Evolutionary conservation across 1,139 yeast species (phyloP).

Genomic region (Geotrichum citri-aurantii): DNA sequence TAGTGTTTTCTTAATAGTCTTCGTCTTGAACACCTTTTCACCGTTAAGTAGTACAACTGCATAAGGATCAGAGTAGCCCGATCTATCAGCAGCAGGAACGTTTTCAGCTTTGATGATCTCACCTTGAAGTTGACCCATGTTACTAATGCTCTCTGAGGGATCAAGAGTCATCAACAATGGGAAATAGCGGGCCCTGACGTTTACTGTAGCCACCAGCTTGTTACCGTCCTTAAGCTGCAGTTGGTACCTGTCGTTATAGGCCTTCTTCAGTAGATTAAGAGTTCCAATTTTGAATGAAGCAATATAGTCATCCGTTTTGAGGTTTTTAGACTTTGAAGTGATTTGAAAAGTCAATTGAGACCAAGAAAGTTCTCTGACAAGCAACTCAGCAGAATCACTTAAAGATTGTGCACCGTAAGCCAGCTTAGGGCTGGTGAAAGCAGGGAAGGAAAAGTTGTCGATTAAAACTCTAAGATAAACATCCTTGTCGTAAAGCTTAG

Average conservation of each 20-base stretch:
- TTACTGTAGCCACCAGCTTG: conserved; percentile 51
- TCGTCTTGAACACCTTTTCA: conserved; percentile 61
- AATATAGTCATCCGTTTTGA: conserved; percentile 46
- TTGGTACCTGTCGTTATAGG: conserved; percentile 55
- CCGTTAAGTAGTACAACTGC: conserved; percentile 62
- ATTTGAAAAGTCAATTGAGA: conserved; percentile 62
- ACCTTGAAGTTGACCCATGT: conserved; percentile 68
- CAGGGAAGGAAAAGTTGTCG: conserved; percentile 65
- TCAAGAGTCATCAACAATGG: conserved; percentile 66
- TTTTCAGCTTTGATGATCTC: conserved; percentile 61
- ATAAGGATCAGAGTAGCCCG: conserved; percentile 93
- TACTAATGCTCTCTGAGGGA: conserved; percentile 65
- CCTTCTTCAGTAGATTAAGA: conserved; percentile 55
- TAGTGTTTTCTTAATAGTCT: conserved; percentile 76
- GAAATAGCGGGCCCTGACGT: conserved; percentile 67
- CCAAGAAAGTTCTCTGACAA: conserved; percentile 70
- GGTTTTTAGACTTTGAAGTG: conserved; percentile 47
- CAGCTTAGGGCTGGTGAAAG: conserved; percentile 50
- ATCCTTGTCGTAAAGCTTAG: conserved; percentile 45
- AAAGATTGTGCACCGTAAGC: conserved; percentile 19
- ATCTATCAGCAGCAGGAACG: conserved; percentile 75
- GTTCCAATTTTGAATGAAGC: conserved; percentile 68
- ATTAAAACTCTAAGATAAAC: conserved; percentile 66
- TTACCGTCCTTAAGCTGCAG: conserved; percentile 47
- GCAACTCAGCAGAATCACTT: conserved; percentile 62